A percentile compares a stretch with the other conserved stretches of the same genome.
These are phyloP conservation scores for Cladosporium halotolerans DNA, from an alignment of 2,329 filamentous ascomycete species.

Conservation along the genomic window DNA sequence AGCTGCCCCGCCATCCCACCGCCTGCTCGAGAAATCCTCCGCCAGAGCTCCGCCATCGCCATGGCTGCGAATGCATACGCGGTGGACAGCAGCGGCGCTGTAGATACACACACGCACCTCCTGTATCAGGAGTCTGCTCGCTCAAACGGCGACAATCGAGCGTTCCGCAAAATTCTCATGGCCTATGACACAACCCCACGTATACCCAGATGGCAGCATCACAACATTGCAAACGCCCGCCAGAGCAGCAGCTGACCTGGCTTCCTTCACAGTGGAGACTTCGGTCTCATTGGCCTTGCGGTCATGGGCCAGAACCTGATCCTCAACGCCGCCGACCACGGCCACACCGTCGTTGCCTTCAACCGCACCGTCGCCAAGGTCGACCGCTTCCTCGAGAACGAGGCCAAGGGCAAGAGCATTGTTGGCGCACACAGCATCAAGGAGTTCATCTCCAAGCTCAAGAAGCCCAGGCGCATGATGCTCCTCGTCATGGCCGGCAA, in stretches of 20 bases:
- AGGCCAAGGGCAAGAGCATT: conserved; percentile 72
- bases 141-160: neutral
- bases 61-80: neutral
- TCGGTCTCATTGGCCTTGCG: conserved; percentile 49
- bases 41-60: neutral
- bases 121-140: neutral
- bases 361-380: conserved; percentile 99
- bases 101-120: too few species aligned
- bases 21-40: neutral
- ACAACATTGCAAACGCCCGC: neutral
- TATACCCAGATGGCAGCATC: neutral
- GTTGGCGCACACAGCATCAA: conserved; percentile 87
- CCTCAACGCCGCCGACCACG: conserved; percentile 50
- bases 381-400: conserved; percentile 54
- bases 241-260: conserved; percentile 16
- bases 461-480: conserved; percentile 96
- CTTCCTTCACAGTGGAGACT: conserved; percentile 40
- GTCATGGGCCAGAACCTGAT: conserved; percentile 51
- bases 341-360: conserved; percentile 96
- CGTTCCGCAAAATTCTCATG: conserved; percentile 5
- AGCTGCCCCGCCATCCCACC: neutral
- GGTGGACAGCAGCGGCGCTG: too few species aligned
- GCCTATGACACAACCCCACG: conserved; percentile 1
- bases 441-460: conserved; percentile 95
- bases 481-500: conserved; percentile 97